Conservation (phyloP, 2,329 filamentous ascomycete genomes). For the Catunica adiposa region DNA sequence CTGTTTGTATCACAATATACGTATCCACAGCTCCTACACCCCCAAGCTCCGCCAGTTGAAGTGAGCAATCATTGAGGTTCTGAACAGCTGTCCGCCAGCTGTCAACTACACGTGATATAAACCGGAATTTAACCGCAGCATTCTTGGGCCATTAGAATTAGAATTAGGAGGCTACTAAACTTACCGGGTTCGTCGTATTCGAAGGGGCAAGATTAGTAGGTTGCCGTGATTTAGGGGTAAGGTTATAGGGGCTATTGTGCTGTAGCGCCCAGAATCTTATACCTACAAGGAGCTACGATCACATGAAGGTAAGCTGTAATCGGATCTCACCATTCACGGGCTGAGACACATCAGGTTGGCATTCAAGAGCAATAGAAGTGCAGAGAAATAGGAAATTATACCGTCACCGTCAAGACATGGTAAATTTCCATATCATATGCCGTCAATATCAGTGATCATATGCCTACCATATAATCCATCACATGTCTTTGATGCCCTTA, state of each 20-base stretch:
- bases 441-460: too few species aligned
- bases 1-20: conserved; percentile 1
- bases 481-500: too few species aligned
- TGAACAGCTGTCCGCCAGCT: background rate
- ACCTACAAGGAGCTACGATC: too few species aligned
- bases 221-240: too few species aligned
- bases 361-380: background rate
- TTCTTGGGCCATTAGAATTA: background rate
- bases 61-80: background rate
- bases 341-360: too few species aligned
- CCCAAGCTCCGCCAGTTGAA: conserved; percentile 1
- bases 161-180: background rate
- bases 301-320: too few species aligned
- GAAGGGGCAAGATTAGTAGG: background rate
- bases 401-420: too few species aligned
- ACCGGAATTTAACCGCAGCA: background rate
- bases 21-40: conserved; percentile 1
- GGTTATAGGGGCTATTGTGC: too few species aligned
- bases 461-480: too few species aligned
- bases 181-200: background rate
- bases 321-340: too few species aligned
- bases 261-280: too few species aligned
- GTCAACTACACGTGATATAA: background rate
- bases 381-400: background rate
- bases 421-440: too few species aligned